phyloP scores from a whole-genome alignment of 2,329 filamentous ascomycete genomes.

The Ceratocystis diversiconidia region DNA sequence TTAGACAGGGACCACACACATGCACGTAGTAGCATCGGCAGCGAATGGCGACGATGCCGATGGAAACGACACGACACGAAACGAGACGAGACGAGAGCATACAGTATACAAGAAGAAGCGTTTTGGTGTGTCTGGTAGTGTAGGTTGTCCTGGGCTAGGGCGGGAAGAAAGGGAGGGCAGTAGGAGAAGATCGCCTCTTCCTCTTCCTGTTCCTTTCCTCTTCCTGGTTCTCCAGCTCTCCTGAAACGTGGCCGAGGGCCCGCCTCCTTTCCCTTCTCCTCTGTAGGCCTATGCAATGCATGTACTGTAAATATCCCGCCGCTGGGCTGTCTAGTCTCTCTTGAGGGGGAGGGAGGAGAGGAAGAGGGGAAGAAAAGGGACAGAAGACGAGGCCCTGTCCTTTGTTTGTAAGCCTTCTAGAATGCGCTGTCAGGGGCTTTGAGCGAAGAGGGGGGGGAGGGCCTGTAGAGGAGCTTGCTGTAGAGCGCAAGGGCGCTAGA shows the following conservation, averaged over 20 bases:
- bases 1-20: too few relatives aligned
- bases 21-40: too few relatives aligned
- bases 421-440: background rate
- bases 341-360: background rate
- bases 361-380: background rate
- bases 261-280: constrained; percentile 10
- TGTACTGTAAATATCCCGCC: too few relatives aligned
- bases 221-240: constrained; percentile 13
- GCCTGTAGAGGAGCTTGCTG: background rate
- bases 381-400: background rate
- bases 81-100: background rate
- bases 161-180: too few relatives aligned
- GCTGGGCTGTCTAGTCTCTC: too few relatives aligned
- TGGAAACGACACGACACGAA: too few relatives aligned
- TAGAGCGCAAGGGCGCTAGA: background rate
- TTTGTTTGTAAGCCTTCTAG: constrained; percentile 2
- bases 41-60: too few relatives aligned
- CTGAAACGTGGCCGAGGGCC: constrained; percentile 18
- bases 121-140: background rate
- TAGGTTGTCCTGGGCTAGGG: background rate
- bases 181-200: background rate
- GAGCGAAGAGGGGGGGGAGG: background rate
- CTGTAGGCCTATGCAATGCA: background rate
- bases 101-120: background rate
- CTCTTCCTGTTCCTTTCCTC: background rate